Evolutionary conservation across 2,329 filamentous ascomycete genomes (phyloP).

Genomic region (Rutstroemia sp.): DNA sequence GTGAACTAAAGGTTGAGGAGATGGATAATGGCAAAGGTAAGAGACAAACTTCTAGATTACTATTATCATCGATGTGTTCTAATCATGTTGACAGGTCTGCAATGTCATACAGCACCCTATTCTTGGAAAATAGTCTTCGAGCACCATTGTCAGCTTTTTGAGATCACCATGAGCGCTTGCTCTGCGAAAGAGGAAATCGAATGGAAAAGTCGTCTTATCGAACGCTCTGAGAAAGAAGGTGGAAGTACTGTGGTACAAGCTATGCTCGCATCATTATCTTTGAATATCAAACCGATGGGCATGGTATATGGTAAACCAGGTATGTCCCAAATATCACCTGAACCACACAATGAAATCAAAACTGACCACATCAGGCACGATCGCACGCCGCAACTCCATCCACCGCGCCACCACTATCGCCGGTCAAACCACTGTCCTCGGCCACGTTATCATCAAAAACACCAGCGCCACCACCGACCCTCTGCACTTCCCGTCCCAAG

Average conservation of each 20-base stretch:
- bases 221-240: conserved; percentile 42
- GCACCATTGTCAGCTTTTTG: conserved; percentile 66
- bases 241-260: conserved; percentile 39
- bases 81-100: conserved; percentile 51
- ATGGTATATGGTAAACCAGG: conserved; percentile 68
- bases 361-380: conserved; percentile 38
- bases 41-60: not conserved
- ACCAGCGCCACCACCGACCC: conserved; percentile 60
- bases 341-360: not conserved
- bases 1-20: conserved; percentile 59
- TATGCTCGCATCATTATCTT: conserved; percentile 55
- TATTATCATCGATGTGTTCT: too few species aligned
- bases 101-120: conserved; percentile 78
- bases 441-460: conserved; percentile 80
- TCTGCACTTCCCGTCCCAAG: conserved; percentile 30
- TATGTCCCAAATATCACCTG: conserved; percentile 24
- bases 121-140: conserved; percentile 93
- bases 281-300: conserved; percentile 68
- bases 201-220: conserved; percentile 66
- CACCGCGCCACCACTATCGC: conserved; percentile 66
- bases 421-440: conserved; percentile 58
- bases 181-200: conserved; percentile 69
- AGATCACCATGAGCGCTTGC: conserved; percentile 82
- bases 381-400: conserved; percentile 66
- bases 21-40: conserved; percentile 68